Base-by-base conservation (phyloP, 1,284 basidiomycete species). In the Marasmius oreades region DNA sequence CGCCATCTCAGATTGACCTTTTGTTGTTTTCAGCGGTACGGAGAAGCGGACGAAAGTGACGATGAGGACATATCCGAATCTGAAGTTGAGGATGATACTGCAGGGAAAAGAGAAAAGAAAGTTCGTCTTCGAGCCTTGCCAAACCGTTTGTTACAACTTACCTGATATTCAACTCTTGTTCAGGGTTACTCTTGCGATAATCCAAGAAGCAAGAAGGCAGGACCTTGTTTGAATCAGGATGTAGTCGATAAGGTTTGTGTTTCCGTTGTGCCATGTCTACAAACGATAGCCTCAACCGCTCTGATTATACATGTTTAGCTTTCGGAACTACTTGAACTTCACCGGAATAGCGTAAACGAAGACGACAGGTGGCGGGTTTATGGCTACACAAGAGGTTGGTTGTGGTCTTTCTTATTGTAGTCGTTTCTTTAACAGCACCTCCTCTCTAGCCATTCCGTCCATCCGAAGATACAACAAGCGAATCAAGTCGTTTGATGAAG, bases 171-270 rank as follows among this genome's bases (percentile, higher is more conserved):
- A 18, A 34, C 50, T 52, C 24, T 54, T 10, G 10, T 52, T 12
- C 56, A 86, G 84, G 78, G 78, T 33, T 90, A 81, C 67, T 70
- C 81, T 10, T 88, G 86, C 65, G 87, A 90, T 62, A 69, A 67
- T 24, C 78, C 77, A 61, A 71, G 72, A 43, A 59, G 57, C 1
- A 66, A 69, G 56, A 60, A 53, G 52, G 61, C 57, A 23, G 56
- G 58, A 10, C 28, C 28, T 5, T 83, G 80, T 61, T 70, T 72
- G 4, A 90, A 90, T 64, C 82, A 88, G 66, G 80, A 85, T 63
- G 77, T 90, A 50, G 73, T 90, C 46, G 82, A 86, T 64, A 88
- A 84, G 77, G 87, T 82, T 60, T 22, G 61, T 14, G 39, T 55
- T 14, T 47, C 14, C n/a, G 3, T 18, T 23, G 22, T 37, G 8